Evolutionary conservation across 2,329 filamentous ascomycete genomes (phyloP).

Genomic region (Lasiodiplodia citricola): DNA sequence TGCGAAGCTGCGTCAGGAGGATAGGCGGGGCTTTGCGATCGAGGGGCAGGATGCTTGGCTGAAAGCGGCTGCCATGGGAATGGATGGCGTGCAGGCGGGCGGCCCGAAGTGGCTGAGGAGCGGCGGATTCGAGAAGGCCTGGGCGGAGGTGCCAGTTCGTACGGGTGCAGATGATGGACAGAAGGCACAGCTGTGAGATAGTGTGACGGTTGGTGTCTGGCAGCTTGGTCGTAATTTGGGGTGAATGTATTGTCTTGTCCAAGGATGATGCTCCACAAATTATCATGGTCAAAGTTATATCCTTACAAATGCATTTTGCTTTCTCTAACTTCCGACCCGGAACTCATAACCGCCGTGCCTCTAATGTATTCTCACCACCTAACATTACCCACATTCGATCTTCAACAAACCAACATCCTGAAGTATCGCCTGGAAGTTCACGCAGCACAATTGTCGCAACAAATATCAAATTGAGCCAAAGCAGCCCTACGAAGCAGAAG

Average conservation of each 20-base stretch:
- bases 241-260: not conserved
- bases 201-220: not conserved
- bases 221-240: not conserved
- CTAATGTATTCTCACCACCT: not conserved
- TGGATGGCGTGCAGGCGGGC: slow-evolving; percentile 64
- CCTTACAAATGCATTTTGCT: too few relatives aligned
- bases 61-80: slow-evolving; percentile 64
- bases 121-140: slow-evolving; percentile 69
- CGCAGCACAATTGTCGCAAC: not conserved
- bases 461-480: not conserved
- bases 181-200: not conserved
- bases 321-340: too few relatives aligned
- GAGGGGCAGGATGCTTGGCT: slow-evolving; percentile 64
- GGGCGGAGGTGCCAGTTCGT: slow-evolving; percentile 53
- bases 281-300: too few relatives aligned
- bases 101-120: slow-evolving; percentile 65
- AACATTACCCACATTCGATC: not conserved
- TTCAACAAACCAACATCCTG: not conserved
- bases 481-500: not conserved
- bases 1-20: not conserved
- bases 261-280: not conserved
- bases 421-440: not conserved
- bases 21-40: slow-evolving; percentile 29
- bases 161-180: not conserved
- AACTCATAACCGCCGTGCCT: too few relatives aligned